Conservation (phyloP, 2,329 filamentous ascomycete genomes). For the Apiospora arundinis region DNA sequence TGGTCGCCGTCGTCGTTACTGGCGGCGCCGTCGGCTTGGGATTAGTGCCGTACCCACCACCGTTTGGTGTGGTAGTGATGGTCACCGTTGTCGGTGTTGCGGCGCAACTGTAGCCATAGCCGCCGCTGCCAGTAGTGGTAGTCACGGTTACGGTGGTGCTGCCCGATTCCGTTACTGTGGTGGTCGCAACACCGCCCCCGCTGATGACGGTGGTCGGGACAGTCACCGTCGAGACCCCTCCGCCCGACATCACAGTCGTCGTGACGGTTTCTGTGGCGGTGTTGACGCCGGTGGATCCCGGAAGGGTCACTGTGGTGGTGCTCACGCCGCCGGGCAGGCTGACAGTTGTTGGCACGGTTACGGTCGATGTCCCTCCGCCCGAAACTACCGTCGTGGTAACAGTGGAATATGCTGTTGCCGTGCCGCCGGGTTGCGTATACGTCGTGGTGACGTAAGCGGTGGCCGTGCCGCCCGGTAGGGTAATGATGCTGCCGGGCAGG, state of each 20-base stretch:
- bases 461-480: not conserved
- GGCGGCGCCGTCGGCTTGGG: not conserved
- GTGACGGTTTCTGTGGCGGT: not conserved
- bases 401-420: not conserved
- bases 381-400: not conserved
- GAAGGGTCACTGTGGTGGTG: not conserved
- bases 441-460: not conserved
- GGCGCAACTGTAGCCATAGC: not conserved
- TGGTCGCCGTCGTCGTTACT: not conserved
- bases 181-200: not conserved
- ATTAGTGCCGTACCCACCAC: not conserved
- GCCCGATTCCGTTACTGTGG: not conserved
- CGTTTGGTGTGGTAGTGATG: not conserved
- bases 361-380: too few species aligned
- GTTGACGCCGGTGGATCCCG: not conserved
- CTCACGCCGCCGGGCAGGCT: not conserved
- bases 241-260: not conserved
- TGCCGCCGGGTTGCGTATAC: not conserved
- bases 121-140: not conserved
- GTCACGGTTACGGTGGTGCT: conserved; percentile 13
- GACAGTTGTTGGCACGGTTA: too few species aligned
- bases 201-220: not conserved
- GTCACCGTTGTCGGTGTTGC: not conserved
- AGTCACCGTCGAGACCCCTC: not conserved
- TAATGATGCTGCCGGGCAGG: not conserved